Percentiles rank a stretch among this genome's conserved stretches.
phyloP scores from a whole-genome alignment of 169 alveolate genomes.

The Babesia sp. region DNA sequence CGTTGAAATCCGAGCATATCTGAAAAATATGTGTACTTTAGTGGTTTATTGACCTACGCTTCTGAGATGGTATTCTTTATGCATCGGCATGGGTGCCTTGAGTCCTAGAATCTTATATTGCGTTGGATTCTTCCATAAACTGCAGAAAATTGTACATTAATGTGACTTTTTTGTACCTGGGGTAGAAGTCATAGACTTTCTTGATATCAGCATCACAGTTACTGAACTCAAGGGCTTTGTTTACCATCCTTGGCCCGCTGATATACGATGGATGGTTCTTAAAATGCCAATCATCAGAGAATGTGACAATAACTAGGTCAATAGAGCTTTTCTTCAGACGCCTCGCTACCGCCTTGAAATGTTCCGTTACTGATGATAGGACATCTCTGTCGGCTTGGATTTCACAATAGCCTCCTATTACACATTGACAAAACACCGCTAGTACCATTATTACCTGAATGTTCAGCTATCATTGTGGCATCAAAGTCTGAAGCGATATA shows the following conservation, averaged over 20 bases:
- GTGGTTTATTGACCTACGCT: background rate
- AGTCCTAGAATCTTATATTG: slow-evolving; percentile 51
- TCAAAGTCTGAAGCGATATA: slow-evolving; percentile 63
- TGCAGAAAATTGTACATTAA: background rate
- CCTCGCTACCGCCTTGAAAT: slow-evolving; percentile 48
- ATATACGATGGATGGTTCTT: slow-evolving; percentile 56
- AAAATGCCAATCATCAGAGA: slow-evolving; percentile 59
- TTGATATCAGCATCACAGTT: slow-evolving; percentile 47
- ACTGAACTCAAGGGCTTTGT: slow-evolving; percentile 43
- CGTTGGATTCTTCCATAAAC: slow-evolving; percentile 58
- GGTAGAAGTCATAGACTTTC: slow-evolving; percentile 61
- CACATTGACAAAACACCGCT: background rate
- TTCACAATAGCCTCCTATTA: slow-evolving; percentile 52
- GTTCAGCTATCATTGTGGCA: slow-evolving; percentile 57
- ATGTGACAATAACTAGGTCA: slow-evolving; percentile 45
- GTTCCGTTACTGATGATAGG: slow-evolving; percentile 54
- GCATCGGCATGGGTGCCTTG: slow-evolving; percentile 58
- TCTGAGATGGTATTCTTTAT: slow-evolving; percentile 61
- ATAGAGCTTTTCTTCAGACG: slow-evolving; percentile 36
- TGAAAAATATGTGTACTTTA: background rate
- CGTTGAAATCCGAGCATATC: slow-evolving; percentile 51
- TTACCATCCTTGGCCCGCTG: slow-evolving; percentile 50
- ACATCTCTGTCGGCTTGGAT: slow-evolving; percentile 39
- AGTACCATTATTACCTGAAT: slow-evolving; percentile 39
- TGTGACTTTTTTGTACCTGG: slow-evolving; percentile 15